Conservation (phyloP, 768 basidiomycete species). For the Russula vinacea region DNA sequence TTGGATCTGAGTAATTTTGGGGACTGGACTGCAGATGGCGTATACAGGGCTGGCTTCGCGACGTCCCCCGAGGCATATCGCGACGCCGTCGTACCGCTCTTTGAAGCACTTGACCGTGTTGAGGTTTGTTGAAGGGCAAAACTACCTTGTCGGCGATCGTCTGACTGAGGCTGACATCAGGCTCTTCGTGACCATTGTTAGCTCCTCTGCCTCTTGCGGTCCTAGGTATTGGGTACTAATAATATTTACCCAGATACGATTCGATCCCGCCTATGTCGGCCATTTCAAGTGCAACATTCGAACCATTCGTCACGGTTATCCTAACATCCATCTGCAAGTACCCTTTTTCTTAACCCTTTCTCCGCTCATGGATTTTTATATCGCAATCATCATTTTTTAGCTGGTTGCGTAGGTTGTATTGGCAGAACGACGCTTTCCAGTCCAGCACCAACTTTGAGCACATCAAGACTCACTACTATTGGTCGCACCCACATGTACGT, state of each 20-base stretch:
- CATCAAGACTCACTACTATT: constrained; percentile 75
- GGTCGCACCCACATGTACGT: constrained; percentile 46
- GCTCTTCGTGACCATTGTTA: constrained; percentile 88
- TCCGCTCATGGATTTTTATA: too few relatives aligned
- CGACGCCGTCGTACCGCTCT: constrained; percentile 67
- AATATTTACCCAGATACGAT: constrained; percentile 58
- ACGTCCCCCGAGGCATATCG: constrained; percentile 78
- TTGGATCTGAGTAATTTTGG: background rate
- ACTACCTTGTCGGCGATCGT: constrained; percentile 79
- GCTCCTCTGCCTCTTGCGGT: constrained; percentile 33
- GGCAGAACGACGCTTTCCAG: constrained; percentile 85
- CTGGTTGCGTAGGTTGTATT: constrained; percentile 88
- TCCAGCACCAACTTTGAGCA: constrained; percentile 86
- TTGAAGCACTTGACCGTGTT: constrained; percentile 73
- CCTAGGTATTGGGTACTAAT: background rate
- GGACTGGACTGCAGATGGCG: constrained; percentile 53
- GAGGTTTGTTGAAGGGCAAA: constrained; percentile 74
- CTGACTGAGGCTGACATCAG: constrained; percentile 86
- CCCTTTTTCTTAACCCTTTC: background rate
- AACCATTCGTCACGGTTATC: constrained; percentile 83
- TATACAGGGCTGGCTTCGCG: constrained; percentile 90
- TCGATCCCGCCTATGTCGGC: constrained; percentile 85
- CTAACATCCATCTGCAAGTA: constrained; percentile 63
- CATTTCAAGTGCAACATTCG: constrained; percentile 95
- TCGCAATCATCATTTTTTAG: constrained; percentile 35